Evolutionary conservation across 2,329 filamentous ascomycete species (phyloP), one percentile per base, ranked within the genome.

Genomic region (Huntiella savannae): DNA sequence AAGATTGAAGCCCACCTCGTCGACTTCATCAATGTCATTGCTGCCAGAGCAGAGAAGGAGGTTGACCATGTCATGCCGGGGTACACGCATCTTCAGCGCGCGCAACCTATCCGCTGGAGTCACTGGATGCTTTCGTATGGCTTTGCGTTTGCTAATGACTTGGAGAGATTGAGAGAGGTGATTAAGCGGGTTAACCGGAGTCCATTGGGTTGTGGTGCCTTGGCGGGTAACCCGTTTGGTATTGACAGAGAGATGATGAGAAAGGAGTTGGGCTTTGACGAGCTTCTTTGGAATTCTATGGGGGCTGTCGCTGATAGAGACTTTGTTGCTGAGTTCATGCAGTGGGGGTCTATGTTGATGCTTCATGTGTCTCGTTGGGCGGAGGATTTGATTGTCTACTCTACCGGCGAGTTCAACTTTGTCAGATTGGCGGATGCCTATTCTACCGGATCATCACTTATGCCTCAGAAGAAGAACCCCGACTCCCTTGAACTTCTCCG

Each of bases 311-410:
- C 72, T 12, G 82, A 87, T 61, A 71, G 84, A 32, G 85, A 92
- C 60, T 93, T 92, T 55, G 75, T 88, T 11, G 71, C 82, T 48
- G 84, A 93, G 64, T 77, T 75, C 1, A 73, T 93, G 62, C 77
- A 84, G 60, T 93, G 83, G 80, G 77, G 75, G 4, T 71, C 73
- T 28, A 81, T 79, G 55, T 66, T 92, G 52, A 88, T 83, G 77
- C 69, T 75, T 51, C 84, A 91, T 65, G 69, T 92, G 54, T 82
- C 73, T 47, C 74, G 82, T 47, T 88, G 81, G 77, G 74, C 79
- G 3, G 83, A 93, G 63, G 86, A 94, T 58, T 65, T 93, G 50
- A 92, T 93, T 63, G 73, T 92, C 57, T 91, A 88, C 65, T 78
- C 71, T 17, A 76, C 78, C 6, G 63, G 75, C 48, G 82, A 88